Conservation (phyloP, 371 early-diverging fungal species). For the Apophysomyces elegans region DNA sequence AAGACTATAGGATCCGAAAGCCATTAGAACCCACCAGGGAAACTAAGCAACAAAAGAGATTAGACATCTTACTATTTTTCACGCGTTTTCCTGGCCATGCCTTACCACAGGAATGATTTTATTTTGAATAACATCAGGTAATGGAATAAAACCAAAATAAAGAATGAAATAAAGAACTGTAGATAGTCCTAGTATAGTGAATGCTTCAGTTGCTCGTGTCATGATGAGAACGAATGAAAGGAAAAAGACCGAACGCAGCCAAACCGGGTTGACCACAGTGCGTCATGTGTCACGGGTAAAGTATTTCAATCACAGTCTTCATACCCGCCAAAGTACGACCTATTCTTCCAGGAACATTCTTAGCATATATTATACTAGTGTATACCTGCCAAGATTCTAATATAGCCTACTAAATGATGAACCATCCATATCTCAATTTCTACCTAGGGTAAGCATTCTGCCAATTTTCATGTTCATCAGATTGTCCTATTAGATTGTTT, state of each 20-base stretch:
- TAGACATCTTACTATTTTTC: not conserved
- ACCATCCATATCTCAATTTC: no score
- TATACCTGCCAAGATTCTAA: not conserved
- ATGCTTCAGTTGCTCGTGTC: conserved; percentile 70
- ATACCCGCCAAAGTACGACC: no score
- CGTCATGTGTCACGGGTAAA: no score
- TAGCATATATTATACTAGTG: no score
- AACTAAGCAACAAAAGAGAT: conserved; percentile 47
- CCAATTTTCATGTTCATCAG: no score
- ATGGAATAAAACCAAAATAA: conserved; percentile 58
- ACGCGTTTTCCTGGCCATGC: conserved; percentile 7
- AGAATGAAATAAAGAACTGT: conserved; percentile 49
- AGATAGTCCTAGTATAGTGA: conserved; percentile 47
- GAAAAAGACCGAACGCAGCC: not conserved
- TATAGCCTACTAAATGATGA: no score
- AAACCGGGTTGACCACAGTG: not conserved
- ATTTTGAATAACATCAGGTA: conserved; percentile 60
- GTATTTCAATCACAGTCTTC: no score
- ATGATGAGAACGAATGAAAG: conserved; percentile 25
- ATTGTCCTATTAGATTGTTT: no score
- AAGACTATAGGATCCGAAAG: conserved; percentile 86
- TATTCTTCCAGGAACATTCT: no score
- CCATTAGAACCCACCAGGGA: conserved; percentile 82
- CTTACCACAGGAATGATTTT: conserved; percentile 65
- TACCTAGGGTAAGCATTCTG: no score